phyloP scores from a whole-genome alignment of 257 asterid species.

The Verbena officinalis region DNA sequence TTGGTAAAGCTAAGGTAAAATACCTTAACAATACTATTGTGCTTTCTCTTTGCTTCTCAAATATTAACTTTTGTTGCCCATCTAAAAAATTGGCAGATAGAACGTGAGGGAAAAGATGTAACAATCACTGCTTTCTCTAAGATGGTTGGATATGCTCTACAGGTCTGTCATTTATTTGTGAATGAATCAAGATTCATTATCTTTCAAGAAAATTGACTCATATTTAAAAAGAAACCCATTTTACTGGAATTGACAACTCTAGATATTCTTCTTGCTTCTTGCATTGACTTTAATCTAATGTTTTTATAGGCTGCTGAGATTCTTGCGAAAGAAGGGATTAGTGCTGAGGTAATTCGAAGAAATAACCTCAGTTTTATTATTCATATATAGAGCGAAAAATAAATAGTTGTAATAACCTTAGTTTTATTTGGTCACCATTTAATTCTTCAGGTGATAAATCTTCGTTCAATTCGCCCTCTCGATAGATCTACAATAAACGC shows the following conservation, averaged over 20 bases:
- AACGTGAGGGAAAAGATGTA: conserved; percentile 71
- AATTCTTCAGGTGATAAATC: conserved; percentile 62
- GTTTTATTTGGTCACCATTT: too few species aligned
- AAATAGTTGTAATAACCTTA: too few species aligned
- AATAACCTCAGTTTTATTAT: neutral
- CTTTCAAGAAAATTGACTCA: conserved; percentile 1
- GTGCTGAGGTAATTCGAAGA: conserved; percentile 64
- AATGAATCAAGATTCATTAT: conserved; percentile 14
- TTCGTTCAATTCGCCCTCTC: conserved; percentile 83
- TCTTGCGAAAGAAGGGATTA: conserved; percentile 72
- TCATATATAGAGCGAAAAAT: conserved; percentile 13
- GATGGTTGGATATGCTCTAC: conserved; percentile 79
- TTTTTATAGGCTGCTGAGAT: conserved; percentile 72
- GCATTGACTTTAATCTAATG: conserved; percentile 17
- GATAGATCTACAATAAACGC: conserved; percentile 77
- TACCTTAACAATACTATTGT: neutral
- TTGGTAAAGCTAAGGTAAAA: conserved; percentile 84
- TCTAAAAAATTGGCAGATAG: conserved; percentile 50
- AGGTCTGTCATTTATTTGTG: conserved; percentile 50
- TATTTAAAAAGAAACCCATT: too few species aligned
- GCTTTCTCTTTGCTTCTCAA: conserved; percentile 20
- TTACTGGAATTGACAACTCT: too few species aligned
- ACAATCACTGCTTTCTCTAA: conserved; percentile 79
- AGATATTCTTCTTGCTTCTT: neutral
- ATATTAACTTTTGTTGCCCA: conserved; percentile 17